Conservation (phyloP, 768 basidiomycete species). For the Lactarius vividus region DNA sequence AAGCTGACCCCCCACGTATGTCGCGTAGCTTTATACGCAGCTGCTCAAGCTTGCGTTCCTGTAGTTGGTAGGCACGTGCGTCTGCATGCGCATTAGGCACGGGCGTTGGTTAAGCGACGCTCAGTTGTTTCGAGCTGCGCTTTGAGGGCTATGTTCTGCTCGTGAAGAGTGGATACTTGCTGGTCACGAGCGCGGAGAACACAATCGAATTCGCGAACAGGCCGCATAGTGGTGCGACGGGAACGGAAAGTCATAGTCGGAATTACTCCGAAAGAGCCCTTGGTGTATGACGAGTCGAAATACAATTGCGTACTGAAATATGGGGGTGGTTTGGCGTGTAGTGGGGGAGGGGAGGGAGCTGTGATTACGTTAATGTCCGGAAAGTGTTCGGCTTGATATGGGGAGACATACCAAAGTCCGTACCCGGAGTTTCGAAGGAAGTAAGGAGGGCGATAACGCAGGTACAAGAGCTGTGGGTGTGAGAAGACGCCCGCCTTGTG, state of each 20-base stretch:
- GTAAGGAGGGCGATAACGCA: not conserved
- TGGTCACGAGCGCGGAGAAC: slow-evolving; percentile 27
- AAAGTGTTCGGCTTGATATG: not conserved
- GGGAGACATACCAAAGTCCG: slow-evolving; percentile 17
- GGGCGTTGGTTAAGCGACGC: slow-evolving; percentile 25
- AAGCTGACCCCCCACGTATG: slow-evolving; percentile 7
- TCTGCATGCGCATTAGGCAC: slow-evolving; percentile 22
- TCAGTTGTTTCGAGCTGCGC: slow-evolving; percentile 18
- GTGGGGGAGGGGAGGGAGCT: not conserved
- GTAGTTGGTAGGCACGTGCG: slow-evolving; percentile 19
- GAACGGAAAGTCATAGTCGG: slow-evolving; percentile 17
- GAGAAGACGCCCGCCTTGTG: not conserved
- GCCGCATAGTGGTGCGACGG: slow-evolving; percentile 23
- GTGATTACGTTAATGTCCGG: not conserved
- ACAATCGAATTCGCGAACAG: slow-evolving; percentile 18
- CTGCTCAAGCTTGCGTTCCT: slow-evolving; percentile 28
- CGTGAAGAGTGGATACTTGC: slow-evolving; percentile 23
- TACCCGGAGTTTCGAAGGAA: not conserved
- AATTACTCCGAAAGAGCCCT: slow-evolving; percentile 8
- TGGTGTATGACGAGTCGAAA: not conserved
- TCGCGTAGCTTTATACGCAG: slow-evolving; percentile 23
- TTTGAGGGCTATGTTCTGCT: slow-evolving; percentile 15
- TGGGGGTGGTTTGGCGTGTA: not conserved
- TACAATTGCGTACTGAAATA: not conserved
- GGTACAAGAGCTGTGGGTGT: slow-evolving; percentile 4